These are phyloP conservation scores for Penicillium palitans DNA, from an alignment of 2,329 filamentous ascomycete genomes.

Conservation along the genomic window DNA sequence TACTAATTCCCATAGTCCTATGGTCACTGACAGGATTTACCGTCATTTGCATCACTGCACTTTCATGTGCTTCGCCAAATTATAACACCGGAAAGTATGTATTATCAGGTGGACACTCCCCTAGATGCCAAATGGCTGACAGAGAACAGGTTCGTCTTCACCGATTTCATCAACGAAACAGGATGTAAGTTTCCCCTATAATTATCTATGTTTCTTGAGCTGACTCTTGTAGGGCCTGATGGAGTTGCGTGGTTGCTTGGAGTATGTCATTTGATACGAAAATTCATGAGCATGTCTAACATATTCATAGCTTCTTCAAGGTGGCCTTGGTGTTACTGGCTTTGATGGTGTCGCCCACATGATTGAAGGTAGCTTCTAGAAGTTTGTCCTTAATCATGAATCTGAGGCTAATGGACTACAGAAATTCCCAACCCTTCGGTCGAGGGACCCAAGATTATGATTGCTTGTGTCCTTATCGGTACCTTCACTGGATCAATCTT, in stretches of 20 bases:
- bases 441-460: constrained; percentile 66
- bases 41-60: constrained; percentile 67
- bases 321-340: constrained; percentile 56
- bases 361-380: constrained; percentile 45
- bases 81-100: constrained; percentile 64
- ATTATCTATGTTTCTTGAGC: neutral
- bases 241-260: constrained; percentile 55
- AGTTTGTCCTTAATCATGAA: neutral
- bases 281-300: constrained; percentile 19
- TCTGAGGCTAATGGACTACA: constrained; percentile 15
- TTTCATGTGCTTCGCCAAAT: constrained; percentile 65
- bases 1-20: constrained; percentile 46
- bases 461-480: constrained; percentile 64
- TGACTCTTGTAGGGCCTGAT: constrained; percentile 54
- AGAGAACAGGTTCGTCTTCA: constrained; percentile 52
- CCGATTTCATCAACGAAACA: constrained; percentile 66
- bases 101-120: neutral
- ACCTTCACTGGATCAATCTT: constrained; percentile 64
- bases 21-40: constrained; percentile 70
- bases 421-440: constrained; percentile 49
- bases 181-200: constrained; percentile 50
- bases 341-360: constrained; percentile 54
- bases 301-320: constrained; percentile 45
- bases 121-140: constrained; percentile 7
- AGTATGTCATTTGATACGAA: constrained; percentile 26